Evolutionary conservation across 805 yeast genomes (phyloP).

Genomic region (Suhomyces sp.): DNA sequence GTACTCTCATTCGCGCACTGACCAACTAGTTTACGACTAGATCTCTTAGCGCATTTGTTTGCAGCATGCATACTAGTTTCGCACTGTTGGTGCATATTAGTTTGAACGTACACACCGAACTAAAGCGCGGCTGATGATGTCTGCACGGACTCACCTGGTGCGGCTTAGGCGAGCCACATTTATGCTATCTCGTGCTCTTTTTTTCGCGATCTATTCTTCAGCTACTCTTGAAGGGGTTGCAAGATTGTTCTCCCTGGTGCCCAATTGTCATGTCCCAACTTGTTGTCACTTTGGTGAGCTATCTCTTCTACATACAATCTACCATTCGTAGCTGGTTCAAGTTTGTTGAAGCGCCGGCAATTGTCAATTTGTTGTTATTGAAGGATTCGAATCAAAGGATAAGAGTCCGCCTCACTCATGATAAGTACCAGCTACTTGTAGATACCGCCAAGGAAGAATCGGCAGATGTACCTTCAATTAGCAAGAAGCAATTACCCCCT

Average conservation of each 20-base stretch:
- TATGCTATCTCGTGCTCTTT: background rate
- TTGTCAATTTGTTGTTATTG: conserved; percentile 3
- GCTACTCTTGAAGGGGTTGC: background rate
- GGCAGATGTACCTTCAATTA: background rate
- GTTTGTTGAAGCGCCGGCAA: background rate
- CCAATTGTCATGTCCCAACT: background rate
- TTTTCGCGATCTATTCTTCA: background rate
- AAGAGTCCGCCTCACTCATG: conserved; percentile 3
- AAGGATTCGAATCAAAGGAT: conserved; percentile 4
- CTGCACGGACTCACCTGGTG: background rate
- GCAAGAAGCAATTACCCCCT: conserved; percentile 1
- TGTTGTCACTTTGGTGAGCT: background rate
- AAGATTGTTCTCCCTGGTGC: background rate
- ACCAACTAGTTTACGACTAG: no score
- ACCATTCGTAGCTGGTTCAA: background rate
- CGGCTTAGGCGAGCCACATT: background rate
- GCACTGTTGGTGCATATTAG: background rate
- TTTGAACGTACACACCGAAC: background rate
- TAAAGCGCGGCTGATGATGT: background rate
- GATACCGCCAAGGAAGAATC: background rate
- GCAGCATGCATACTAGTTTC: no score
- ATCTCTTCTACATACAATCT: background rate
- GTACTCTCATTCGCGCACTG: no score
- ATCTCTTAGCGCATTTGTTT: no score
- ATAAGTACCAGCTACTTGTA: background rate